Conservation (phyloP, 2,329 filamentous ascomycete genomes). For the Claviceps africana region DNA sequence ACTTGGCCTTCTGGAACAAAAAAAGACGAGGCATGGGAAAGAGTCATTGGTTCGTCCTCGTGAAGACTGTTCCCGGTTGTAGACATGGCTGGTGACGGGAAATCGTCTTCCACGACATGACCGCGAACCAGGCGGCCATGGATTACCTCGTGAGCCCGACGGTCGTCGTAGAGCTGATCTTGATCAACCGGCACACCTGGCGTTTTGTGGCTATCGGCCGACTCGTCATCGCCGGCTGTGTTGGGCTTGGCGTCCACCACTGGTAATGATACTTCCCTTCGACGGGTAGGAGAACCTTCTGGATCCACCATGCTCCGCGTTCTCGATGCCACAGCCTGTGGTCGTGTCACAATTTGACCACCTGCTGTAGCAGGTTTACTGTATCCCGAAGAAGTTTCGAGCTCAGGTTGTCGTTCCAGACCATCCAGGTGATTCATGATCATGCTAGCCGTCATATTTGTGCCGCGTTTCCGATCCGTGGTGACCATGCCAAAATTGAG, state of each 20-base stretch:
- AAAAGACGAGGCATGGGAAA: slow-evolving; percentile 66
- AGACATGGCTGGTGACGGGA: slow-evolving; percentile 62
- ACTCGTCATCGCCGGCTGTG: slow-evolving; percentile 8
- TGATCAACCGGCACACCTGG: slow-evolving; percentile 19
- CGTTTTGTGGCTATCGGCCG: slow-evolving; percentile 12
- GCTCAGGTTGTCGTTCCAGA: slow-evolving; percentile 31
- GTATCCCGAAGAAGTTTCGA: slow-evolving; percentile 20
- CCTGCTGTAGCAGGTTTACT: slow-evolving; percentile 9
- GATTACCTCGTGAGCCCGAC: slow-evolving; percentile 76
- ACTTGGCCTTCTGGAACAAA: slow-evolving; percentile 55
- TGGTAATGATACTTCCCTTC: slow-evolving; percentile 6
- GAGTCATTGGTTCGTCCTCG: slow-evolving; percentile 69
- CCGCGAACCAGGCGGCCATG: slow-evolving; percentile 84
- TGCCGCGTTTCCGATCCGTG: slow-evolving; percentile 57
- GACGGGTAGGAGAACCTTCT: slow-evolving; percentile 28
- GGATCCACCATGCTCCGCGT: slow-evolving; percentile 22
- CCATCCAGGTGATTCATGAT: slow-evolving; percentile 57
- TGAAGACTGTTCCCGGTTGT: slow-evolving; percentile 50
- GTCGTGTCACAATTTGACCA: slow-evolving; percentile 10
- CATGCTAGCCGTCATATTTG: slow-evolving; percentile 65
- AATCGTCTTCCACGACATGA: slow-evolving; percentile 89
- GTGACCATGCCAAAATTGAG: slow-evolving; percentile 96
- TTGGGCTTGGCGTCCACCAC: slow-evolving; percentile 6
- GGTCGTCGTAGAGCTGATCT: slow-evolving; percentile 53
- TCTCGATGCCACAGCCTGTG: slow-evolving; percentile 9